Conservation (phyloP, 1,139 yeast genomes). For the Geotrichum fermentans region DNA sequence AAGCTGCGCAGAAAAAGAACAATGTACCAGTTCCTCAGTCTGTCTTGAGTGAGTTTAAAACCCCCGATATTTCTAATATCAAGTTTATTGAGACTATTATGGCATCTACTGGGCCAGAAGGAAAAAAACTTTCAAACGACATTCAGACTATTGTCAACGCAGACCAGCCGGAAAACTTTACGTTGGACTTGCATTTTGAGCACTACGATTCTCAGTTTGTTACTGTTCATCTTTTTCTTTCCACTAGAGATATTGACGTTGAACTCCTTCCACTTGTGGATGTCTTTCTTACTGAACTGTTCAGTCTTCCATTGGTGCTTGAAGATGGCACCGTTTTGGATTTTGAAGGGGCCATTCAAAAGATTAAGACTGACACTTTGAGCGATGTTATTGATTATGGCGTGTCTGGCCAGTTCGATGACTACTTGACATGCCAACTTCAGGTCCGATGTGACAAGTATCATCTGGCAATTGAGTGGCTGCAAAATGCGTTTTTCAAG, state of each 20-base stretch:
- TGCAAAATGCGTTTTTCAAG: constrained; percentile 56
- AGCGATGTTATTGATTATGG: constrained; percentile 50
- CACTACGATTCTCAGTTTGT: constrained; percentile 75
- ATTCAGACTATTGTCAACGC: constrained; percentile 33
- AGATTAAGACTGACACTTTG: constrained; percentile 68
- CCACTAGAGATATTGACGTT: constrained; percentile 58
- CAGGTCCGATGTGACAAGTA: constrained; percentile 64
- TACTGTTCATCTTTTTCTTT: constrained; percentile 60
- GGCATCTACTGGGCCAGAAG: constrained; percentile 44
- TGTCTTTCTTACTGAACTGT: constrained; percentile 56
- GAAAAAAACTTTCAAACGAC: constrained; percentile 27
- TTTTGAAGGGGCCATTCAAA: constrained; percentile 69
- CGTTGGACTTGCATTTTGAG: constrained; percentile 74
- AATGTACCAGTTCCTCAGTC: constrained; percentile 71
- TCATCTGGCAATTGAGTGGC: constrained; percentile 68
- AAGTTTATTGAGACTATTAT: constrained; percentile 67
- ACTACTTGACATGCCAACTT: constrained; percentile 50
- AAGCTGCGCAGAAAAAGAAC: constrained; percentile 61
- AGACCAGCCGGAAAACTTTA: constrained; percentile 48
- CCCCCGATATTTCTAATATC: constrained; percentile 73
- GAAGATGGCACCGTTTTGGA: constrained; percentile 58
- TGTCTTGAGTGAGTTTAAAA: constrained; percentile 54
- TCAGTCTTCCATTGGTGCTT: constrained; percentile 65
- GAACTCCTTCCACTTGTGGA: constrained; percentile 61
- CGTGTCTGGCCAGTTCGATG: constrained; percentile 57